Evolutionary conservation across 805 yeast genomes (phyloP), one percentile per base, ranked within the genome.

Genomic region (Saccharomycopsis fodiens): DNA sequence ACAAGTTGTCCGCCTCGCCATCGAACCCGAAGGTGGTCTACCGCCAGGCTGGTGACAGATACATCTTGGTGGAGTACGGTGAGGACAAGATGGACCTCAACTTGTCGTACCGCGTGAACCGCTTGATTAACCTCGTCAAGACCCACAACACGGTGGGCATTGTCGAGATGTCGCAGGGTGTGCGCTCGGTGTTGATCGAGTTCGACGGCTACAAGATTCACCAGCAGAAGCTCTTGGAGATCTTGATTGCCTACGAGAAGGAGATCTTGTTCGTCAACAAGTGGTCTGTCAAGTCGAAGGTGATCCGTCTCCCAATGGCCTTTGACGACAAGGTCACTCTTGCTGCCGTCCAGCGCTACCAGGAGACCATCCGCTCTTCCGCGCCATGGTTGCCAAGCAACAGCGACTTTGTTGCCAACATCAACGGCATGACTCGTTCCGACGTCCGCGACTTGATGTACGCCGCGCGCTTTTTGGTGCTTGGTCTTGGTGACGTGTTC

Each of bases 301-400:
- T 86, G 42, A 70, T 93, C 63, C 83, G 75, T 59, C 70, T 91
- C 54, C 98, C 98, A 52, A 84, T 93, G 89, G 96, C 96, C 0
- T 93, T 93, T 62, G 98, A 91, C 69, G 98, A 93, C 61, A 68
- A 81, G 54, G 78, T 83, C 66, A 88, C 96, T 1, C 67, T 91
- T 57, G 91, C 78, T 50, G 95, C 97, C 32, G 97, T 89, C 32
- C 75, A 77, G 52, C 77, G 98, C 64, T 91, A 91, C 64, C 79
- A 80, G 61, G 97, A 91, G 67, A 93, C 98, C 6, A 89, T 93
- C 57, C 76, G 97, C 57, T 72, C 91, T 17, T 77, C 77, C 42
- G 98, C 97, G 5, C 97, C 97, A 35, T 91, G 97, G 97, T 73
- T 91, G 58, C 98, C 98, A 53, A 91, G 88, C 69, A 91, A 91